Evolutionary conservation across 805 yeast species (phyloP).

Genomic region (Metschnikowia noctiluminum): DNA sequence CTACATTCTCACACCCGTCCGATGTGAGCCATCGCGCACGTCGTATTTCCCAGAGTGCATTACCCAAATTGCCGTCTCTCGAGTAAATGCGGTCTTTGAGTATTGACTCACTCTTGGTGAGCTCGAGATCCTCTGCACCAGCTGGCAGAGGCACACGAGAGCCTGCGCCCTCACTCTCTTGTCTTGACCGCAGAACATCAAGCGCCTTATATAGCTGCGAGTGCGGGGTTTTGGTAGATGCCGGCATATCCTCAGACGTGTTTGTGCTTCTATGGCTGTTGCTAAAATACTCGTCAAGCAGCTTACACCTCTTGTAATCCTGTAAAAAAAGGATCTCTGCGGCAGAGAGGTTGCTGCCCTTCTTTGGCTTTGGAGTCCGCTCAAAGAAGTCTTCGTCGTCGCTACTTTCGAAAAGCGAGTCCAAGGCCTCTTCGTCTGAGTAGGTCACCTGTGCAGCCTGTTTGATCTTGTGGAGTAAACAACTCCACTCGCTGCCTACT

Average conservation of each 20-base stretch:
- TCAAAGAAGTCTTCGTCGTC: slow-evolving; percentile 36
- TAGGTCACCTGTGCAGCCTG: slow-evolving; percentile 48
- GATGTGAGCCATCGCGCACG: slow-evolving; percentile 63
- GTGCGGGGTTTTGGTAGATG: neutral
- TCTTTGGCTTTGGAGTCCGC: slow-evolving; percentile 16
- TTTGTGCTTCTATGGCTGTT: neutral
- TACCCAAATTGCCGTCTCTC: slow-evolving; percentile 40
- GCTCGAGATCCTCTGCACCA: neutral
- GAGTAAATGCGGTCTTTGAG: neutral
- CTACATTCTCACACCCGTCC: slow-evolving; percentile 23
- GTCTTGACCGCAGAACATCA: slow-evolving; percentile 3
- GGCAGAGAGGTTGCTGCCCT: slow-evolving; percentile 16
- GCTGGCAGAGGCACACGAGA: neutral
- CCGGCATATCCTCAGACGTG: neutral
- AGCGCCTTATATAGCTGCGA: neutral
- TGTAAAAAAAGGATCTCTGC: slow-evolving; percentile 32
- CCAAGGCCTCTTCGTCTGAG: slow-evolving; percentile 47
- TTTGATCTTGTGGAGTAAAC: slow-evolving; percentile 31
- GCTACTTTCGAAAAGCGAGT: slow-evolving; percentile 46
- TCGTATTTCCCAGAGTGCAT: slow-evolving; percentile 64
- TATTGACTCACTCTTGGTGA: neutral
- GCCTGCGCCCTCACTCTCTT: neutral
- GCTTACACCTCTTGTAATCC: slow-evolving; percentile 30
- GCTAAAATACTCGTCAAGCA: slow-evolving; percentile 24
- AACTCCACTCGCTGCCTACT: slow-evolving; percentile 38